Evolutionary conservation across 352 stramenopile species (phyloP).

Genomic region (Pythium rishiriense): DNA sequence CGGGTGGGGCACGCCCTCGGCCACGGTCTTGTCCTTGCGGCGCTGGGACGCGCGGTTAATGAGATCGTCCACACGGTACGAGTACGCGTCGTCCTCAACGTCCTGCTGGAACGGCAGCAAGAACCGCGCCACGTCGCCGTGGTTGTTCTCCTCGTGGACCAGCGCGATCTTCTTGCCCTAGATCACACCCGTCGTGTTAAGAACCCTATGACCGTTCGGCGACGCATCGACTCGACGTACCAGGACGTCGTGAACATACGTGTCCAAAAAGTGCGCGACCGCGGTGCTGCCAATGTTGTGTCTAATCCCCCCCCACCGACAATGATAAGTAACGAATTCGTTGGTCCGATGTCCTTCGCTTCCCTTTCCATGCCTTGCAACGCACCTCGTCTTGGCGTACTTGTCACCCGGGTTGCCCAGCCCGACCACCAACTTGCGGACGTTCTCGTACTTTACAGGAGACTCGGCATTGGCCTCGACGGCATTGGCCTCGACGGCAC

Average conservation of each 20-base stretch:
- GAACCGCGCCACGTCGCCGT: constrained; percentile 69
- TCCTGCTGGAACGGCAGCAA: constrained; percentile 66
- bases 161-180: constrained; percentile 52
- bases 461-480: constrained; percentile 1
- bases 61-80: constrained; percentile 64
- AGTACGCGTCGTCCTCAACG: constrained; percentile 34
- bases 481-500: background rate
- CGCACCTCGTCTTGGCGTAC: constrained; percentile 70
- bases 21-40: constrained; percentile 71
- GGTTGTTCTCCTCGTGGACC: constrained; percentile 53
- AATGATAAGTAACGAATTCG: background rate
- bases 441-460: constrained; percentile 55
- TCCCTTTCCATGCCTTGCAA: background rate
- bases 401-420: constrained; percentile 85
- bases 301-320: too few relatives aligned
- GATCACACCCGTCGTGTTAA: background rate
- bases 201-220: background rate
- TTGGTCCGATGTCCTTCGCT: background rate
- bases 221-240: constrained; percentile 27
- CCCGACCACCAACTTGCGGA: constrained; percentile 84
- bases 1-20: constrained; percentile 71
- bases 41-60: constrained; percentile 75
- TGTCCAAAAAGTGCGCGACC: constrained; percentile 64
- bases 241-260: constrained; percentile 62
- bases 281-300: constrained; percentile 82